These are phyloP conservation scores for Podila minutissima DNA, from an alignment of 192 early-diverging fungal species.

Conservation along the genomic window DNA sequence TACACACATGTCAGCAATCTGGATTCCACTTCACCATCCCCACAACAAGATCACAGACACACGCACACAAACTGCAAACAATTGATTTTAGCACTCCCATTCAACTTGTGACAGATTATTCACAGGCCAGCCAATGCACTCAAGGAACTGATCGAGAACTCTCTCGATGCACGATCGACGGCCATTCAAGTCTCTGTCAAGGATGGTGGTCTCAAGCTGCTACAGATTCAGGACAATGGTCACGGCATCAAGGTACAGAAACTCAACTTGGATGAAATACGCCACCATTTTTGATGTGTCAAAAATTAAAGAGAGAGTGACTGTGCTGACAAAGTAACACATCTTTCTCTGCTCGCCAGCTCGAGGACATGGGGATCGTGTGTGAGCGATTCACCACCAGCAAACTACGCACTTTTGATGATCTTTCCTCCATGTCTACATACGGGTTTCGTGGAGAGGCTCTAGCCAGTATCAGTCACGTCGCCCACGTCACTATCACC, in stretches of 20 bases:
- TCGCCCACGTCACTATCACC: conserved; percentile 91
- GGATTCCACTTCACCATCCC: neutral
- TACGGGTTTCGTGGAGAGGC: conserved; percentile 99
- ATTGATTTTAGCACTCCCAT: neutral
- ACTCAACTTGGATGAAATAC: neutral
- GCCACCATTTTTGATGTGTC: conserved; percentile 31
- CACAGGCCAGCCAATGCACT: conserved; percentile 95
- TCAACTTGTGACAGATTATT: conserved; percentile 75
- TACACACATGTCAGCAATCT: neutral
- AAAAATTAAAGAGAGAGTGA: neutral
- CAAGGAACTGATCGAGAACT: conserved; percentile 98
- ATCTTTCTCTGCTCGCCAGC: conserved; percentile 21
- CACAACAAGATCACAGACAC: neutral
- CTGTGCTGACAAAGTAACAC: neutral
- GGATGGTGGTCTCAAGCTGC: conserved; percentile 92
- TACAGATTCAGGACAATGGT: conserved; percentile 97
- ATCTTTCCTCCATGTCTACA: conserved; percentile 85
- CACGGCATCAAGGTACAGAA: conserved; percentile 77
- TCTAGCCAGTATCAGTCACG: conserved; percentile 94
- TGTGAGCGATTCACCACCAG: conserved; percentile 97
- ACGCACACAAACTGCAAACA: neutral
- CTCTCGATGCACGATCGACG: conserved; percentile 92
- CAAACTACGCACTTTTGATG: conserved; percentile 88
- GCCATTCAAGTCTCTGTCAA: conserved; percentile 84
- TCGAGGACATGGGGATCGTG: conserved; percentile 89